Evolutionary conservation across 768 basidiomycete species (phyloP), one percentile per base, ranked within the genome.

Genomic region (Russula olivacea): DNA sequence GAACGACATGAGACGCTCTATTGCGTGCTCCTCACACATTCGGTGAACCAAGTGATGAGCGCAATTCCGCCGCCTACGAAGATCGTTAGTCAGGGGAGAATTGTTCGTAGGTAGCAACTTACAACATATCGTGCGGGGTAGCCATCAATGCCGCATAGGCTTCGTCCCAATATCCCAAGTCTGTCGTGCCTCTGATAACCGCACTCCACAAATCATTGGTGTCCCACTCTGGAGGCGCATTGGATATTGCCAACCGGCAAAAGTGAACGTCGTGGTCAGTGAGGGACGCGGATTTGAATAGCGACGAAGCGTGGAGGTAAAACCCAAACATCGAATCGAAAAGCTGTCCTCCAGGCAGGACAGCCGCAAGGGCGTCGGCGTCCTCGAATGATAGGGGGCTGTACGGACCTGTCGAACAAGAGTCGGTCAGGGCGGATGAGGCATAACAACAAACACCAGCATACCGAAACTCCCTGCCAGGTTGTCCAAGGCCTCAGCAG

Each of bases 1-100:
- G 69, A 92, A 86, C 9, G 84, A 76, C 72, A 93, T 84, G 14
- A 98, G 79, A 66, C 81, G 81, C 55, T 88, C 87, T 19, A 93
- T 83, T 40, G 90, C 86, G 70, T 88, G 82, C 61, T 87, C 86
- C 72, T 97, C 93, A 72, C 96, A 98, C 91, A 98, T 96, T 67
- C 85, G 83, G 69, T 93, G 88, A 62, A 93, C 86, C 55, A 99
- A 79, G 64, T 89, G 87, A 54, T 85, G 84, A 28, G 91, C 82
- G 69, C 85, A 88, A 66, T 94, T 93, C 55, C 84, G 83, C 76
- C 87, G 90, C 70, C 94, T 97, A 73, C 41, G 50, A 32, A 56
- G 34, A 61, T 40, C 28, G 53, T 61, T 53, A 60, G 34, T 60
- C 4, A 21, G 9, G 12, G 55, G 17, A 19, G 15, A 48, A 41